Base-by-base conservation (phyloP, 108 stramenopile genomes). In the Seminavis robusta region DNA sequence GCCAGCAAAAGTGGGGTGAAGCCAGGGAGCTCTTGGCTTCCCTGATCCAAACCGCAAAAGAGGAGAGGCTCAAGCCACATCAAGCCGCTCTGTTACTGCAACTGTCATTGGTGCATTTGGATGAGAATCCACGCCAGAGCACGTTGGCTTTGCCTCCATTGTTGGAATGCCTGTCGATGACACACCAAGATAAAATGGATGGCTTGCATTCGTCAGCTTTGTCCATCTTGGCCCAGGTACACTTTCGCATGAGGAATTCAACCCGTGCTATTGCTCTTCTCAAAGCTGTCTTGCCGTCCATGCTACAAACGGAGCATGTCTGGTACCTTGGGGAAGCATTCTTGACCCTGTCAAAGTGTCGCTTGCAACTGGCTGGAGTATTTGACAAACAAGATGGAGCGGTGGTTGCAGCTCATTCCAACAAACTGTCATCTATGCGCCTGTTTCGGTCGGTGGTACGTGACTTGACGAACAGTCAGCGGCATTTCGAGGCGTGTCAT, bases 301-400 rank as follows among this genome's bases (percentile, higher is more conserved):
- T 91, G 29, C 62, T 84, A 44, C 83, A 86, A 57, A 71, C 76
- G 36, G 83, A 65, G 32, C 85, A 90, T 56, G 45, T 80, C 17
- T 80, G 61, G 55, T 74, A 68, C 31, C 81, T 79, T 30, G 89
- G 69, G 0, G 85, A 94, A 38, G 89, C 87, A 38, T 85, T 51
- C 43, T 55, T 89, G 53, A 89, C 88, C 28, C 59, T 87, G 23
- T 77, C 85, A 4, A 87, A 86, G 40, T 80, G 82, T 33, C 40
- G 80, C 38, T 53, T 94, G 20, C 67, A 75, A 51, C 34, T 65
- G 56, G 57, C 63, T 31, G 56, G 34, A 39, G 37, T 32, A 33
- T n/a, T 61, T 16, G 38, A 56, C 56, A 26, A 65, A 39, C 5
- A 51, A 40, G 26, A 19, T n/a, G 29, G 16, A 27, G 39, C 24